phyloP scores from a whole-genome alignment of 495 filamentous ascomycete genomes.

The Pyrenula massariospora region DNA sequence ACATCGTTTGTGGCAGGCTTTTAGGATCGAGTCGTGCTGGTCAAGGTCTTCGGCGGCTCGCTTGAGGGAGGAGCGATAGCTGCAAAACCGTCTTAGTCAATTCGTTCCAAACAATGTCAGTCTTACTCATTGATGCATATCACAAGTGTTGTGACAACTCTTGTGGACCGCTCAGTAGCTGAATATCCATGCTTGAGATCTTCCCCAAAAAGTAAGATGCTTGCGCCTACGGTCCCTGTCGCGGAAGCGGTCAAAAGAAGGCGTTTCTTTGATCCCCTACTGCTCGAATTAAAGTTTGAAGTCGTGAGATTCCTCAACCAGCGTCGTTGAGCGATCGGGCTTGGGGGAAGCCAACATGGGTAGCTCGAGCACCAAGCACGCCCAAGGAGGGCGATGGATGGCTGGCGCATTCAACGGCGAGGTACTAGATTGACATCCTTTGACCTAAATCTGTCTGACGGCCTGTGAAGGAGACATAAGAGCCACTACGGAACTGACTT shows the following conservation, averaged over 20 bases:
- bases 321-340: neutral
- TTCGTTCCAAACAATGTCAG: neutral
- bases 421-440: neutral
- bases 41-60: constrained; percentile 43
- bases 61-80: constrained; percentile 75
- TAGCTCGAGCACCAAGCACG: neutral
- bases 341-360: neutral
- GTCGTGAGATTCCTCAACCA: neutral
- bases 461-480: too few species aligned
- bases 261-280: neutral
- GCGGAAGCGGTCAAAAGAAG: constrained; percentile 16
- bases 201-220: constrained; percentile 56
- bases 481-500: too few species aligned
- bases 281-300: neutral
- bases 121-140: constrained; percentile 87
- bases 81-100: constrained; percentile 19
- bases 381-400: neutral
- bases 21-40: constrained; percentile 54
- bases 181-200: constrained; percentile 60
- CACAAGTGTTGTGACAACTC: constrained; percentile 65
- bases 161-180: constrained; percentile 62
- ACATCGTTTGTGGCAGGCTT: constrained; percentile 84
- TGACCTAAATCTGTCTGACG: neutral
- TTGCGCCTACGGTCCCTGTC: constrained; percentile 39
- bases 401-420: neutral